These are phyloP conservation scores for Corallochytrium limacisporum DNA, from an alignment of 78 protist species.

Conservation along the genomic window DNA sequence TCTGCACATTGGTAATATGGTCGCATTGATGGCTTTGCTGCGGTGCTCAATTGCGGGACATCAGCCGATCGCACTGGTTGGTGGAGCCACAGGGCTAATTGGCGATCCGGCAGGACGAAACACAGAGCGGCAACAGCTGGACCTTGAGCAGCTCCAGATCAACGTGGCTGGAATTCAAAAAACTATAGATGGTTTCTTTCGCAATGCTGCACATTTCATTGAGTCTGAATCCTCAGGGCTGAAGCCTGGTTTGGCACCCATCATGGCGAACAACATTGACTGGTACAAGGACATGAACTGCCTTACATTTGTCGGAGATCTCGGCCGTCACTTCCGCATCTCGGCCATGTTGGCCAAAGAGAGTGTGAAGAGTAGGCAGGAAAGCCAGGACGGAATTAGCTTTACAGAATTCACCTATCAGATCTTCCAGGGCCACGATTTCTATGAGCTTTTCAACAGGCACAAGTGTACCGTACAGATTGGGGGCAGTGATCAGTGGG, in stretches of 20 bases:
- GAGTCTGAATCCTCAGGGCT: neutral
- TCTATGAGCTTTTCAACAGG: slow-evolving; percentile 17
- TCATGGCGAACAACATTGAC: slow-evolving; percentile 51
- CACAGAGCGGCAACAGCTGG: slow-evolving; percentile 41
- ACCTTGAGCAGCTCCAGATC: neutral
- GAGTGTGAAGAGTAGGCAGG: slow-evolving; percentile 11
- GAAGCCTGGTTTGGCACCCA: neutral
- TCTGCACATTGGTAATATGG: slow-evolving; percentile 71
- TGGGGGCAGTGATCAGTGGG: slow-evolving; percentile 86
- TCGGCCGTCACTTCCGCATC: slow-evolving; percentile 28
- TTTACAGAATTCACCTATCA: slow-evolving; percentile 68
- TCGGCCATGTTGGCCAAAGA: slow-evolving; percentile 17
- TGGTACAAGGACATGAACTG: slow-evolving; percentile 32
- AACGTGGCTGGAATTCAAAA: neutral
- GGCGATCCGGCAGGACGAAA: slow-evolving; percentile 75
- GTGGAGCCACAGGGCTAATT: slow-evolving; percentile 74
- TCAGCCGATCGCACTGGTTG: slow-evolving; percentile 28
- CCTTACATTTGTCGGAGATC: neutral
- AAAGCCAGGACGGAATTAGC: slow-evolving; percentile 31
- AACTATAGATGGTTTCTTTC: neutral
- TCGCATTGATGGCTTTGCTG: slow-evolving; percentile 39
- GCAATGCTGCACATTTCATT: neutral
- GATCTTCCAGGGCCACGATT: slow-evolving; percentile 62
- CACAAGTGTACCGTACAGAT: slow-evolving; percentile 42
- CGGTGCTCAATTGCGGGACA: slow-evolving; percentile 24